Conservation (phyloP, 176 grass and related monocot species). For the Lolium perenne region DNA sequence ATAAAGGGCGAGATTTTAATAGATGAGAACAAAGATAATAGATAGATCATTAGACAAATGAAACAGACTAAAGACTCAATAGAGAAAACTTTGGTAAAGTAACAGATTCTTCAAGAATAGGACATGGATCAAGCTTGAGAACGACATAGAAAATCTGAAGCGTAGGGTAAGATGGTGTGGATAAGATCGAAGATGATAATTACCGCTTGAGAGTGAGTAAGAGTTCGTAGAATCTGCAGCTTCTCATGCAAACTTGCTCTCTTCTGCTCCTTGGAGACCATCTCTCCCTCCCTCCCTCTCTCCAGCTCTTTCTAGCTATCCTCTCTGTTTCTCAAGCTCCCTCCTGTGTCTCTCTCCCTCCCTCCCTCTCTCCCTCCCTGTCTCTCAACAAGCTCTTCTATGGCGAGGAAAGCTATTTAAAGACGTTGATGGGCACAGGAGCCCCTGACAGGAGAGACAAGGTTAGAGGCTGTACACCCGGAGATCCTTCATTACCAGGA, state of each 20-base stretch:
- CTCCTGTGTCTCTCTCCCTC: not conserved
- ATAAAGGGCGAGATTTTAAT: not conserved
- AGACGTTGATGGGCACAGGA: constrained; percentile 25
- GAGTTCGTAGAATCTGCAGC: constrained; percentile 67
- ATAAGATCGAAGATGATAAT: constrained; percentile 19
- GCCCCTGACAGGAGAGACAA: constrained; percentile 1
- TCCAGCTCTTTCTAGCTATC: not conserved
- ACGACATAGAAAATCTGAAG: not conserved
- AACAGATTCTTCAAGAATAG: not conserved
- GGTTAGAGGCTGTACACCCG: not conserved
- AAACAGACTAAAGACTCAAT: not conserved
- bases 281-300: constrained; percentile 11
- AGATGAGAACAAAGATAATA: not conserved
- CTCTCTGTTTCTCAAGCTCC: not conserved
- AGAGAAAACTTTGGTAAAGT: not conserved
- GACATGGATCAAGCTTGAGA: not conserved
- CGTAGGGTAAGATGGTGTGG: not conserved
- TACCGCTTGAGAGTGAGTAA: constrained; percentile 88
- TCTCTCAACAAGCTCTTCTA: not conserved
- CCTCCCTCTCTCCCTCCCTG: not conserved
- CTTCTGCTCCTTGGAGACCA: constrained; percentile 72
- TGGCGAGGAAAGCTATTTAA: constrained; percentile 46
- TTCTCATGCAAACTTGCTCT: constrained; percentile 63
- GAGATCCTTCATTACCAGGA: constrained; percentile 19
- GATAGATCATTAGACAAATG: not conserved